Evolutionary conservation across 2,329 filamentous ascomycete genomes (phyloP).

Genomic region (Hortaea werneckii): DNA sequence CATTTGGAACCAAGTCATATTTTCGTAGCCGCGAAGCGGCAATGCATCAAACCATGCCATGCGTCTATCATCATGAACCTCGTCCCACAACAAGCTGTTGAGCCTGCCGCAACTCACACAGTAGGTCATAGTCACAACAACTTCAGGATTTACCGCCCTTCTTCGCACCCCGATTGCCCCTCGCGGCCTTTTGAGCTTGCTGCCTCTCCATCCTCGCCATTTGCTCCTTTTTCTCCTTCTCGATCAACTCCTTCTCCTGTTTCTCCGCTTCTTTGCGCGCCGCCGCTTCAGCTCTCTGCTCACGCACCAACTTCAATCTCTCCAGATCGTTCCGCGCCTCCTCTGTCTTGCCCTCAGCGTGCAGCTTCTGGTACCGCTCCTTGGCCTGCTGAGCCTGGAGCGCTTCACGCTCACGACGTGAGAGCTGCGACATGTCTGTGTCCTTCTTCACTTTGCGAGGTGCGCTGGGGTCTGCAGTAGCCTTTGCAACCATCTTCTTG

Average conservation of each 20-base stretch:
- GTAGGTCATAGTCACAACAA: not conserved
- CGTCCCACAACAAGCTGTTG: not conserved
- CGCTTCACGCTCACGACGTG: conserved; percentile 63
- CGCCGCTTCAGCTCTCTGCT: conserved; percentile 76
- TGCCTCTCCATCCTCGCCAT: conserved; percentile 38
- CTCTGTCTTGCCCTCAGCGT: conserved; percentile 92
- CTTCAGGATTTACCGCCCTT: conserved; percentile 32
- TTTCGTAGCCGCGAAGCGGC: too few relatives aligned
- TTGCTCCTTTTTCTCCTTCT: conserved; percentile 47
- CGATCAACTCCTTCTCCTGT: conserved; percentile 41
- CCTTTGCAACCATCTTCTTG: conserved; percentile 54
- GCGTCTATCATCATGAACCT: conserved; percentile 6
- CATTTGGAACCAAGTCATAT: too few relatives aligned
- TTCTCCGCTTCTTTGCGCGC: conserved; percentile 64
- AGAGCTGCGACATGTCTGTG: conserved; percentile 46
- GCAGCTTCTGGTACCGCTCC: conserved; percentile 82
- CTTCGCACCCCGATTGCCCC: conserved; percentile 36
- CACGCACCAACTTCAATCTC: conserved; percentile 67
- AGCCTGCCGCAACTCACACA: not conserved
- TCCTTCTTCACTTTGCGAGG: conserved; percentile 46
- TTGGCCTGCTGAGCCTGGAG: conserved; percentile 78
- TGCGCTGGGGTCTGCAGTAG: conserved; percentile 14
- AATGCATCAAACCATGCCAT: conserved; percentile 3
- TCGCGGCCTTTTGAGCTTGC: conserved; percentile 29
- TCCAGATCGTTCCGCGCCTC: conserved; percentile 85